Evolutionary conservation across 1,284 basidiomycete genomes (phyloP).

Genomic region (Leccinum griseonigrum): DNA sequence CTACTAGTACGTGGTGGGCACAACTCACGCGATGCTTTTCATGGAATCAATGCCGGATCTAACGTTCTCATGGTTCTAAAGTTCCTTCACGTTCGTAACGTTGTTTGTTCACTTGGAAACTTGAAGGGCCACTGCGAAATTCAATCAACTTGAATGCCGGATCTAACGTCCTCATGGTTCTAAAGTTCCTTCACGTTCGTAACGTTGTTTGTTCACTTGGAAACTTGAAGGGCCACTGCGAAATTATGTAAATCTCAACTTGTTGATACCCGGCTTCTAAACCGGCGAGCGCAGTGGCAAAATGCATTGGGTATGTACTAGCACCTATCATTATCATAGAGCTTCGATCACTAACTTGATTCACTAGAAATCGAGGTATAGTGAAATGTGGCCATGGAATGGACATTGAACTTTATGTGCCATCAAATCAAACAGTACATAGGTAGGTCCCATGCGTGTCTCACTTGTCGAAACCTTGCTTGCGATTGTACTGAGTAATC

Average conservation of each 20-base stretch:
- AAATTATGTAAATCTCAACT: too few species aligned
- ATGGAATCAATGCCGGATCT: background rate
- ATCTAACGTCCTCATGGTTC: too few species aligned
- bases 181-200: too few species aligned
- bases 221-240: too few species aligned
- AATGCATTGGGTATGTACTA: background rate
- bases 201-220: too few species aligned
- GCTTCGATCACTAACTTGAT: background rate
- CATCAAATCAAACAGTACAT: background rate
- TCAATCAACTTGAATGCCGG: too few species aligned
- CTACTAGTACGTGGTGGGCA: background rate
- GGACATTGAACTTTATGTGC: background rate
- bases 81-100: too few species aligned
- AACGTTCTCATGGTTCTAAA: too few species aligned
- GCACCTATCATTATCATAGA: too few species aligned
- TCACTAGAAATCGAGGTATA: background rate
- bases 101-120: too few species aligned
- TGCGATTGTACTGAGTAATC: background rate
- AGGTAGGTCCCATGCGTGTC: background rate
- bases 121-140: too few species aligned
- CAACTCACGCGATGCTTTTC: background rate
- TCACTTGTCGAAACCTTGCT: background rate
- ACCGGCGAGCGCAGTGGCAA: background rate
- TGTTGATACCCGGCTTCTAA: background rate
- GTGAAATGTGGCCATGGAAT: background rate